Percentiles rank a stretch among this genome's conserved stretches.
Conservation (phyloP, 768 basidiomycete genomes). For the Strobilomyces dryophilus region DNA sequence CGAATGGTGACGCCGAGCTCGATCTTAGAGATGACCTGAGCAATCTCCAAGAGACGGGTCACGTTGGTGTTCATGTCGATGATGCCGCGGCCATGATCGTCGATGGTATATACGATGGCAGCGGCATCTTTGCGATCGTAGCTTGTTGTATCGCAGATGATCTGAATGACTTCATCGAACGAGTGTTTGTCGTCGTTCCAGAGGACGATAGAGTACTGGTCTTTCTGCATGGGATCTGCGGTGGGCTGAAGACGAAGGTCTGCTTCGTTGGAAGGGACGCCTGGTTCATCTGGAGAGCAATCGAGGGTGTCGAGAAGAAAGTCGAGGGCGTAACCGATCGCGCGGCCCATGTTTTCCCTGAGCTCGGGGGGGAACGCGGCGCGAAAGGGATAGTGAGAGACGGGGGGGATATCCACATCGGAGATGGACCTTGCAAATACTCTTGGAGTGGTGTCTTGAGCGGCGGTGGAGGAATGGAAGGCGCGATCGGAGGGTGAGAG, state of each 20-base stretch:
- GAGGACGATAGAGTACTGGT: constrained; percentile 76
- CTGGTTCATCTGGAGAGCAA: constrained; percentile 18
- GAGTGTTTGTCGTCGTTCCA: constrained; percentile 99
- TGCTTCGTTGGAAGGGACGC: constrained; percentile 60
- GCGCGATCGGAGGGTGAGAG: constrained; percentile 17
- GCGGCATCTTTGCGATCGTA: constrained; percentile 55
- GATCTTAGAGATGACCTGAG: constrained; percentile 76
- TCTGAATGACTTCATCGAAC: constrained; percentile 77
- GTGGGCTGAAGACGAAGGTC: constrained; percentile 40
- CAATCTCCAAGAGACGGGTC: constrained; percentile 64
- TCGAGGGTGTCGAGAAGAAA: too few relatives aligned
- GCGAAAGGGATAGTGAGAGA: constrained; percentile 56
- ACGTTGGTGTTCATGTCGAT: too few relatives aligned
- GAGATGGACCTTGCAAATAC: too few relatives aligned
- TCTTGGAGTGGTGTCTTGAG: too few relatives aligned
- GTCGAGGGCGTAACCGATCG: constrained; percentile 57
- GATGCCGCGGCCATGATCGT: constrained; percentile 53
- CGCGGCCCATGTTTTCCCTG: constrained; percentile 67
- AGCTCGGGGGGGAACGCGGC: constrained; percentile 59
- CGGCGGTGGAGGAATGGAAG: neutral
- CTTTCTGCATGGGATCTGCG: constrained; percentile 68
- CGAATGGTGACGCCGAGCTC: constrained; percentile 91
- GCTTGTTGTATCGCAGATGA: constrained; percentile 55
- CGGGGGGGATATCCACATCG: constrained; percentile 49
- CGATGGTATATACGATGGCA: constrained; percentile 55